These are phyloP conservation scores for Haberlea rhodopensis DNA, from an alignment of 257 asterid genomes.

Conservation along the genomic window DNA sequence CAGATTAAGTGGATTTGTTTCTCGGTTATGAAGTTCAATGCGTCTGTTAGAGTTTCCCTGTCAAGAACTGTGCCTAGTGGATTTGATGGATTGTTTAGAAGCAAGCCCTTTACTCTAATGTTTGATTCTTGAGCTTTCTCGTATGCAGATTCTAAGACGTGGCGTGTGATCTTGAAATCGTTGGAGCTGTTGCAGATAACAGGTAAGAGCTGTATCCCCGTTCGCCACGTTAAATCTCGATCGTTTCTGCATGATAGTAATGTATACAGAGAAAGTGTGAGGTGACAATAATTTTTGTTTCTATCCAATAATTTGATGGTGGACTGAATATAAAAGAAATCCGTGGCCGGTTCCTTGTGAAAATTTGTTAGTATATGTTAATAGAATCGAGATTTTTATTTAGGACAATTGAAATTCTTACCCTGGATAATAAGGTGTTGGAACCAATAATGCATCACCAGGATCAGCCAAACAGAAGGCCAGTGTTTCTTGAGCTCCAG, in stretches of 20 bases:
- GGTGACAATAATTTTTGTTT: too few relatives aligned
- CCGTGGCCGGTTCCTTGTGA: too few relatives aligned
- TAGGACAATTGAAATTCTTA: slow-evolving; percentile 19
- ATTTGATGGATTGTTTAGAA: too few relatives aligned
- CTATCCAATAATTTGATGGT: too few relatives aligned
- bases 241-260: slow-evolving; percentile 53
- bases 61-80: slow-evolving; percentile 74
- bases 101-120: slow-evolving; percentile 60
- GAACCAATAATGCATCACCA: slow-evolving; percentile 81
- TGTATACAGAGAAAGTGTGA: too few relatives aligned
- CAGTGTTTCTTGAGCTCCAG: too few relatives aligned
- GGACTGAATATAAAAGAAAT: too few relatives aligned
- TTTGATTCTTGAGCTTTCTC: slow-evolving; percentile 49
- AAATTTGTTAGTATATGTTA: too few relatives aligned
- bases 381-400: too few relatives aligned
- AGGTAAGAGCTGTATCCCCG: slow-evolving; percentile 58
- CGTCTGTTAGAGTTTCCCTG: slow-evolving; percentile 41
- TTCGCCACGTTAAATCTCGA: slow-evolving; percentile 80
- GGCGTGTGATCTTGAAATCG: slow-evolving; percentile 52
- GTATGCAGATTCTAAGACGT: slow-evolving; percentile 61
- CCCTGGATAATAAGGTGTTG: slow-evolving; percentile 91
- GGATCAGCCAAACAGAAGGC: too few relatives aligned
- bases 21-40: slow-evolving; percentile 40
- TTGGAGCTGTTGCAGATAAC: slow-evolving; percentile 61
- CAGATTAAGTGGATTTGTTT: too few relatives aligned